These are phyloP conservation scores for Vaccinium darrowii DNA, from an alignment of 148 eudicot genomes.

Conservation along the genomic window DNA sequence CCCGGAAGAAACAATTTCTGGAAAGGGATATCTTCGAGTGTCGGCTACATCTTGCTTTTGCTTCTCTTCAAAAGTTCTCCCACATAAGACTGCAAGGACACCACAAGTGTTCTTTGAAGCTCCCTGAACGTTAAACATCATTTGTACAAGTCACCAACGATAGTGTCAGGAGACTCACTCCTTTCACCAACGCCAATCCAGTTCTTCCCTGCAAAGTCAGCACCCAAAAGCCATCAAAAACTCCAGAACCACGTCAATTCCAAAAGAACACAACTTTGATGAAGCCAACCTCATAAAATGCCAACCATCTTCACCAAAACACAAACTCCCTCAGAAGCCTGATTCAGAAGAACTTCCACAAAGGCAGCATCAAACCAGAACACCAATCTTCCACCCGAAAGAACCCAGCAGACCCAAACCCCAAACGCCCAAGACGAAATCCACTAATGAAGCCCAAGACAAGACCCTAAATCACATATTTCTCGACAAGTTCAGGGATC, in stretches of 20 bases:
- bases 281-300: slow-evolving; percentile 10
- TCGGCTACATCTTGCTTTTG: slow-evolving; percentile 28
- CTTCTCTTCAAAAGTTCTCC: slow-evolving; percentile 30
- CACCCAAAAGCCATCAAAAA: slow-evolving; percentile 19
- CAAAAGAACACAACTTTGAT: neutral
- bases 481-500: neutral
- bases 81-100: slow-evolving; percentile 69
- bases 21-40: slow-evolving; percentile 49
- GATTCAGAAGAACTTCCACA: slow-evolving; percentile 9
- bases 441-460: neutral
- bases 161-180: slow-evolving; percentile 11
- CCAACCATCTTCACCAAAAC: slow-evolving; percentile 19
- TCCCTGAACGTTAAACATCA: slow-evolving; percentile 68
- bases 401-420: slow-evolving; percentile 12
- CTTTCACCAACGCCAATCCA: slow-evolving; percentile 6
- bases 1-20: slow-evolving; percentile 65
- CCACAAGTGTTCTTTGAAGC: slow-evolving; percentile 63
- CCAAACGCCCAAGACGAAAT: neutral
- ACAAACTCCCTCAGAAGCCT: neutral
- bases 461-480: neutral
- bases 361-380: slow-evolving; percentile 8
- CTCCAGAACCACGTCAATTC: neutral
- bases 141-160: slow-evolving; percentile 16
- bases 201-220: slow-evolving; percentile 9
- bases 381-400: neutral